These are phyloP conservation scores for Tricholoma bakamatsutake DNA, from an alignment of 768 basidiomycete species.

Conservation along the genomic window DNA sequence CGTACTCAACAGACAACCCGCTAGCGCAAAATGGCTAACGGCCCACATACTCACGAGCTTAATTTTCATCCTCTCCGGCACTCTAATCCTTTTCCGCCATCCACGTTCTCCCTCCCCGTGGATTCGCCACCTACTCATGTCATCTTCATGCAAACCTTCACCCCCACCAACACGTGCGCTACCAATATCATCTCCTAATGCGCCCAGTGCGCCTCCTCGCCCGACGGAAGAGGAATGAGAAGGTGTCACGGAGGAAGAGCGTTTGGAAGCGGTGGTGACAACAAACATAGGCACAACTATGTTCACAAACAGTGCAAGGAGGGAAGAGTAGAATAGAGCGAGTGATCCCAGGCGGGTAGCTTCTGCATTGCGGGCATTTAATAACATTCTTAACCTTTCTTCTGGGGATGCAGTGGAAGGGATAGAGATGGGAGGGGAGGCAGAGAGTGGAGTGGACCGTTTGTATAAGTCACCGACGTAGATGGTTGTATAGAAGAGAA, in stretches of 20 bases:
- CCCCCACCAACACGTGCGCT: neutral
- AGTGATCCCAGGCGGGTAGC: slow-evolving; percentile 80
- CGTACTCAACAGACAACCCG: slow-evolving; percentile 72
- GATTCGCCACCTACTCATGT: neutral
- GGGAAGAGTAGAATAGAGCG: slow-evolving; percentile 73
- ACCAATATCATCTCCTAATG: slow-evolving; percentile 6
- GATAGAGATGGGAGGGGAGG: slow-evolving; percentile 16
- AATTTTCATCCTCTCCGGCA: slow-evolving; percentile 45
- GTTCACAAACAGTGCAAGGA: slow-evolving; percentile 63
- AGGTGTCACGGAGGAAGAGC: neutral
- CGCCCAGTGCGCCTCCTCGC: slow-evolving; percentile 5
- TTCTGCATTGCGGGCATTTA: slow-evolving; percentile 44
- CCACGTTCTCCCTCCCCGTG: slow-evolving; percentile 1
- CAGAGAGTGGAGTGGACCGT: slow-evolving; percentile 27
- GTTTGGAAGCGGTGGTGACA: slow-evolving; percentile 12
- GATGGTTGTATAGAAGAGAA: slow-evolving; percentile 82
- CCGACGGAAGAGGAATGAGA: neutral
- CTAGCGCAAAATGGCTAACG: slow-evolving; percentile 67
- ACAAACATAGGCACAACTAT: slow-evolving; percentile 68
- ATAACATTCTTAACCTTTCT: slow-evolving; percentile 10
- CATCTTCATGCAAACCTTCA: neutral
- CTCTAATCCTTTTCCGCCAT: slow-evolving; percentile 13
- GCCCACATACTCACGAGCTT: slow-evolving; percentile 76
- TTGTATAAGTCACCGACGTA: slow-evolving; percentile 89
- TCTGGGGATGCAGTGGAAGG: slow-evolving; percentile 5